A percentile compares a stretch with the other conserved stretches of the same genome.
These are phyloP conservation scores for Prunus mongolica DNA, from an alignment of 306 rosid species.

Conservation along the genomic window DNA sequence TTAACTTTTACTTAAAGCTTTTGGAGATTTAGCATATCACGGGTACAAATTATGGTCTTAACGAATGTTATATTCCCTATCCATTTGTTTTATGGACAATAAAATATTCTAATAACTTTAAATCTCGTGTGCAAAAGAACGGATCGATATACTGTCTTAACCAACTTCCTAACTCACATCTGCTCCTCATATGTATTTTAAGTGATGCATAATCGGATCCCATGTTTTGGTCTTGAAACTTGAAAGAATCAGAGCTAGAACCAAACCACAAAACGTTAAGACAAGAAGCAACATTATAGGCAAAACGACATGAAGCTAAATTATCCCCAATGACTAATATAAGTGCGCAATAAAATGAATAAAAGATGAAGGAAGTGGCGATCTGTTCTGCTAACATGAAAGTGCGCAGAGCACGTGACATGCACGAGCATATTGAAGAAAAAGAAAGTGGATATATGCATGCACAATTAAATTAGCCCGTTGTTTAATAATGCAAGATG, in stretches of 20 bases:
- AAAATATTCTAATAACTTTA: too few relatives aligned
- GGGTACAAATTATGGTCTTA: too few relatives aligned
- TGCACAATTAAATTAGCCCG: background rate
- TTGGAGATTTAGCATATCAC: too few relatives aligned
- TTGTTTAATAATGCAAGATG: background rate
- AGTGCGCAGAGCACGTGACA: slow-evolving; percentile 7
- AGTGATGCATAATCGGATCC: background rate
- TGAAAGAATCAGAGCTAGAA: background rate
- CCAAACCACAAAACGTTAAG: background rate
- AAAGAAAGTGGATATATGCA: background rate
- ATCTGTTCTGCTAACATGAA: slow-evolving; percentile 6
- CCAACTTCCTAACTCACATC: too few relatives aligned
- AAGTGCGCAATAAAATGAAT: background rate
- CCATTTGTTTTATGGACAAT: too few relatives aligned
- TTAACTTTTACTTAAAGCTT: too few relatives aligned
- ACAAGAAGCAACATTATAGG: background rate
- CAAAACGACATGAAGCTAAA: background rate
- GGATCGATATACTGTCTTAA: too few relatives aligned
- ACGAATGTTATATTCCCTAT: too few relatives aligned
- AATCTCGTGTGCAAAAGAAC: too few relatives aligned
- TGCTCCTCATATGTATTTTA: too few relatives aligned
- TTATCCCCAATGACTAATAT: background rate
- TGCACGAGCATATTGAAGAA: background rate
- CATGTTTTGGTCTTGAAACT: background rate
- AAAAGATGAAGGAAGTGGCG: background rate